phyloP scores from a whole-genome alignment of 108 stramenopile genomes.

The Skeletonema menzelii region DNA sequence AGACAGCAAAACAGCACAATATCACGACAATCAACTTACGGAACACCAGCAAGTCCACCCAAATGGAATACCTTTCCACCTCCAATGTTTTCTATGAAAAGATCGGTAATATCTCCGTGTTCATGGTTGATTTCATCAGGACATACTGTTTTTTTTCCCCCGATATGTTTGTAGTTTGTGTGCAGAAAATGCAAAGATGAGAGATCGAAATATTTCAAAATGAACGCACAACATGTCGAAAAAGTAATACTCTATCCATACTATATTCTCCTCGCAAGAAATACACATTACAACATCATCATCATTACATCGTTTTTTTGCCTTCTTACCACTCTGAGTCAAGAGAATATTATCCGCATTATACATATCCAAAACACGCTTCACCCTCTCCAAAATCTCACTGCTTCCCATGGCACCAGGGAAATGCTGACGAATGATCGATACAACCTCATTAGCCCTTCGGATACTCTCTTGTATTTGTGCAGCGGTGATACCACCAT shows the following conservation, averaged over 20 bases:
- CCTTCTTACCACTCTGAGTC: neutral
- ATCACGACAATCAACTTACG: neutral
- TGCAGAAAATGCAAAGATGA: neutral
- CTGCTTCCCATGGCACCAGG: constrained; percentile 1
- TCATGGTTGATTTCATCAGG: constrained; percentile 9
- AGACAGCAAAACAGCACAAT: neutral
- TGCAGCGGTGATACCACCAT: neutral
- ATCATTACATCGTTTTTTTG: neutral
- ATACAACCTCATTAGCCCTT: neutral
- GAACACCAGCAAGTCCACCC: constrained; percentile 4
- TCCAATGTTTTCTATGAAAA: neutral
- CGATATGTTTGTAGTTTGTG: neutral
- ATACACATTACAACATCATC: neutral
- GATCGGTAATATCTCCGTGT: constrained; percentile 1
- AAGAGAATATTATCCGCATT: neutral
- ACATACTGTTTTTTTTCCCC: neutral
- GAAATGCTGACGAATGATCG: constrained; percentile 1
- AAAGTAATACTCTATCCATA: too few species aligned
- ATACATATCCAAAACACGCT: neutral
- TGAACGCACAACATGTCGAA: too few species aligned
- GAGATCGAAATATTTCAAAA: too few species aligned
- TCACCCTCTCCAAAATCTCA: constrained; percentile 7
- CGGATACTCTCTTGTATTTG: constrained; percentile 1
- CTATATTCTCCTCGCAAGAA: too few species aligned
- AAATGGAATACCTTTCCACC: constrained; percentile 6